Base-by-base conservation (phyloP, 306 rosid genomes). In the Dryas octopetala region DNA sequence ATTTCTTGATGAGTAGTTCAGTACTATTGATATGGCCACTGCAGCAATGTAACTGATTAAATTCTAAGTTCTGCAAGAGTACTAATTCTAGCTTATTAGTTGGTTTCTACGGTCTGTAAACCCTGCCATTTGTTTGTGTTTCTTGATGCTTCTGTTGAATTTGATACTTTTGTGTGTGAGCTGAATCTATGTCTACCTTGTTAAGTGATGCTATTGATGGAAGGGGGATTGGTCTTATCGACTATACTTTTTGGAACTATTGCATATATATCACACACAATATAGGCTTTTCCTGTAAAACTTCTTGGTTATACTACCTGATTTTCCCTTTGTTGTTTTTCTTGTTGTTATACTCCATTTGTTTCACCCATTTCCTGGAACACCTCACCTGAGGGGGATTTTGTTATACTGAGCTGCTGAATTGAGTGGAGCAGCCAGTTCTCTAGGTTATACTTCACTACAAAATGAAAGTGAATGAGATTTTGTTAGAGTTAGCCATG, bases 51-150 rank as follows among this genome's bases (percentile, higher is more conserved):
- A 54, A 28, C 38, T 71, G 49, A 51, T 32, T 54, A 11, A 19
- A 19, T 44, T 6, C 50, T 2, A 49, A 68, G 58, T 68, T 68
- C 12, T 26, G 8, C 40, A 2, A 17, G 16, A 16, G 5, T 26
- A 32, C 73, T 28, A 26, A 32, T 52, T 17, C 13, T 48, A 26
- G 66, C 32, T 49, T 32, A 7, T 53, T 47, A 45, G 26, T 53
- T 68, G 51, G 50, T 71, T 43, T 52, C 40, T 58, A 53, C 40
- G 47, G 70, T 49, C 66, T 54, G 7, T 70, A 32, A 15, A 61
- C 49, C 54, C 62, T 58, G 12, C 57, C 54, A 9, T 11, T 63
- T 8, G 59, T 57, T 16, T 59, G 19, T 54, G 16, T 9, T 53
- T 54, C 14, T 11, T 43, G 41, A n/a, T 62, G 50, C 65, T 43